Percentiles rank a stretch among this genome's conserved stretches.
Evolutionary conservation across 768 basidiomycete species (phyloP).

Genomic region (Thelephora aurantiotincta): DNA sequence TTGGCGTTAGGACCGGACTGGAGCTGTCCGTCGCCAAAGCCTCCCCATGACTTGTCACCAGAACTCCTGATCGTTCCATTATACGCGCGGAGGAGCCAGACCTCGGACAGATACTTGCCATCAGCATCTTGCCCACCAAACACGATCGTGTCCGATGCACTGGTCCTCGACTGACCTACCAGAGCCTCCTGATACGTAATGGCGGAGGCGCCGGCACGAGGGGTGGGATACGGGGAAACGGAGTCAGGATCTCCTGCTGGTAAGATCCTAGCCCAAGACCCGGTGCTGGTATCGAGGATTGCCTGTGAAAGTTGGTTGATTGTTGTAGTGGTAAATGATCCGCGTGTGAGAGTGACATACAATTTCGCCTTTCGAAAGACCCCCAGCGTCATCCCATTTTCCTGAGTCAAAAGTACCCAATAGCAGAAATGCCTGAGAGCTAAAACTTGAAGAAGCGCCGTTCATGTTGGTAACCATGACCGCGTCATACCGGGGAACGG

Average conservation of each 20-base stretch:
- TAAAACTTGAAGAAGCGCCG: conserved; percentile 36
- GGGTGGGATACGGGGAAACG: conserved; percentile 38
- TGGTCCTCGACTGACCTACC: conserved; percentile 34
- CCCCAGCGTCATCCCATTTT: conserved; percentile 52
- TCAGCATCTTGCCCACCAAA: conserved; percentile 62
- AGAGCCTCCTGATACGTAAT: conserved; percentile 39
- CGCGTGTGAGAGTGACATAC: conserved; percentile 22
- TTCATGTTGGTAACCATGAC: conserved; percentile 50
- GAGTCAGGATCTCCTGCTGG: conserved; percentile 64
- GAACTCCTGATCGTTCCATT: conserved; percentile 43
- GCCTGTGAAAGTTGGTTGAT: conserved; percentile 1
- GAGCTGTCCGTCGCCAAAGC: conserved; percentile 50
- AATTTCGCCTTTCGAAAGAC: conserved; percentile 56
- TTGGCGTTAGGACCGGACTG: conserved; percentile 48
- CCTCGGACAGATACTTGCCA: conserved; percentile 56
- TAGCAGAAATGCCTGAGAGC: conserved; percentile 52
- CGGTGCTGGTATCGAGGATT: conserved; percentile 20
- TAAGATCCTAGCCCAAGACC: conserved; percentile 56
- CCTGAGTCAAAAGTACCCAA: conserved; percentile 53
- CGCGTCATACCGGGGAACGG: conserved; percentile 46
- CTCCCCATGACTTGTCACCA: conserved; percentile 36
- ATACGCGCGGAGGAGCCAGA: conserved; percentile 72
- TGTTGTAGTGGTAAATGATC: neutral
- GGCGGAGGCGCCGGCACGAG: conserved; percentile 58
- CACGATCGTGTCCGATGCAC: conserved; percentile 54